Conservation (phyloP, 306 rosid species). For the Begonia fuchsioides region DNA sequence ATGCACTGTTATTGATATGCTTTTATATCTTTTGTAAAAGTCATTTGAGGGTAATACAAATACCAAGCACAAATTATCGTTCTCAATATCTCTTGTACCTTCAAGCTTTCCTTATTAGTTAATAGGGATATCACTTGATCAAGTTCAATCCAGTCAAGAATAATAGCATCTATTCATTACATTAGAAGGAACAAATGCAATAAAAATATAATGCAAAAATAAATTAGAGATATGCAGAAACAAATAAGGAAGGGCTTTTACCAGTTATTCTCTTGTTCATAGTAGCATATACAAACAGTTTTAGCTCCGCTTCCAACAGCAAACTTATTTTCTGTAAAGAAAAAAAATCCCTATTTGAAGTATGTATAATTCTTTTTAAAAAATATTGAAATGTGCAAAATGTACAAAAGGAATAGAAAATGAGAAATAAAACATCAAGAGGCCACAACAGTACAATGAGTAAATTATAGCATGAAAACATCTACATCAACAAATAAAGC, state of each 20-base stretch:
- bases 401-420: too few species aligned
- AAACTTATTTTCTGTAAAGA: conserved; percentile 67
- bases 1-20: too few species aligned
- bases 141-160: too few species aligned
- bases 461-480: not conserved
- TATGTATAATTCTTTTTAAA: too few species aligned
- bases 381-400: too few species aligned
- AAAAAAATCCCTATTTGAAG: conserved; percentile 1
- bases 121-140: too few species aligned
- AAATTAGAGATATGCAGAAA: not conserved
- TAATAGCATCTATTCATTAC: not conserved
- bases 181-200: conserved; percentile 4
- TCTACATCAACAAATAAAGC: not conserved
- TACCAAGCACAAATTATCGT: too few species aligned
- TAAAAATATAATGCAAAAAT: conserved; percentile 1
- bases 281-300: conserved; percentile 90
- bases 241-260: conserved; percentile 9
- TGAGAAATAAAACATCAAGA: not conserved
- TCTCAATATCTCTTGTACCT: too few species aligned
- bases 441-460: not conserved
- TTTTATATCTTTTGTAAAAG: too few species aligned
- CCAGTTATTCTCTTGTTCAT: conserved; percentile 97
- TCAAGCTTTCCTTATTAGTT: too few species aligned
- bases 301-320: conserved; percentile 99
- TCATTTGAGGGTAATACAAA: too few species aligned